These are phyloP conservation scores for Cotoneaster glaucophyllus DNA, from an alignment of 306 rosid genomes.

Conservation along the genomic window DNA sequence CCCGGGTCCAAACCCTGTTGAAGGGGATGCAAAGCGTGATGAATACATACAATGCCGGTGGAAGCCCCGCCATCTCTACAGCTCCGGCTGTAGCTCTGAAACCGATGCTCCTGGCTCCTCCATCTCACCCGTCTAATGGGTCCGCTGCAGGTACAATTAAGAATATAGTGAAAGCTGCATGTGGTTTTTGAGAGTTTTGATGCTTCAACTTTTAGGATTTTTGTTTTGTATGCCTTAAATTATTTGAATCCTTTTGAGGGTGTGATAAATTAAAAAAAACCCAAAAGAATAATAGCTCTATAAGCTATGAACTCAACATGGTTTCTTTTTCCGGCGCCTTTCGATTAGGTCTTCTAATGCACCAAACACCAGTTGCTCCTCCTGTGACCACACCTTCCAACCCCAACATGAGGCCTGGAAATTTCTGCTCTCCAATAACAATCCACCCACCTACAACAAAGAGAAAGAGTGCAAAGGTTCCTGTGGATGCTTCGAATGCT, in stretches of 20 bases:
- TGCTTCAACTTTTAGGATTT: background rate
- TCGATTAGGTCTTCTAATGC: slow-evolving; percentile 27
- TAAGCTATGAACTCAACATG: background rate
- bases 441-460: slow-evolving; percentile 28
- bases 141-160: slow-evolving; percentile 36
- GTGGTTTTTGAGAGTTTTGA: background rate
- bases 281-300: background rate
- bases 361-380: slow-evolving; percentile 21
- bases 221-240: background rate
- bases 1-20: slow-evolving; percentile 45
- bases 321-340: background rate
- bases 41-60: slow-evolving; percentile 39
- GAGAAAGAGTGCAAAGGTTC: slow-evolving; percentile 36
- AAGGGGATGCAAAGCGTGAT: slow-evolving; percentile 58
- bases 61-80: background rate
- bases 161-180: background rate
- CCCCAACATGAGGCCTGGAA: slow-evolving; percentile 31
- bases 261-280: background rate
- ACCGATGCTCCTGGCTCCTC: slow-evolving; percentile 25
- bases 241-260: background rate
- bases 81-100: slow-evolving; percentile 6
- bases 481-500: slow-evolving; percentile 29
- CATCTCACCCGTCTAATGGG: background rate
- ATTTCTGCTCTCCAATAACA: slow-evolving; percentile 28
- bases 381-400: slow-evolving; percentile 37